Base-by-base conservation (phyloP, 257 asterid species). In the Solanum corneliomulleri region DNA sequence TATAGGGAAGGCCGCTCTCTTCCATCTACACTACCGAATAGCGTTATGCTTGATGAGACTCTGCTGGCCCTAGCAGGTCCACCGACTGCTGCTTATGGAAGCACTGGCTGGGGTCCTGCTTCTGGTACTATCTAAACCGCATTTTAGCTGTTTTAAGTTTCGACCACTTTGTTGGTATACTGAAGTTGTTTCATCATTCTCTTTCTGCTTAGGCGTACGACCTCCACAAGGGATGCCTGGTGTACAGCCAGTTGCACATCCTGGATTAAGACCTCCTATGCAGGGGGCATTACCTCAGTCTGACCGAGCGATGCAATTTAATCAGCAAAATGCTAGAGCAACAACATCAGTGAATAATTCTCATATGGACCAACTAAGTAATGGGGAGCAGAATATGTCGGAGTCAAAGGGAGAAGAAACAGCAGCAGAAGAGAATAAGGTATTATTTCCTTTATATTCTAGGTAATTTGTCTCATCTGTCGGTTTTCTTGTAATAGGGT, bases 21-120 rank as follows among this genome's bases (percentile, higher is more conserved):
- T 88, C 98, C 99, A 62, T 87, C 98, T 15, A 60, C 89, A 3
- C 95, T 97, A 56, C 99, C 99, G 77, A 88, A 93, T 86, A 97
- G 96, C 70, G 89, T 97, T 85, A 91, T 94, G 96, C 96, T 95
- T n/a, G 99, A 95, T 86, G 98, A 95, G 87, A 90, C 94, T 74
- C 92, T 97, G 69, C 62, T 94, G 87, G 89, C 98, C 88, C 86
- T 94, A 91, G 95, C 95, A 1, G 99, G 99, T 87, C 98, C 98
- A 44, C 98, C 98, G 47, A 81, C 94, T 69, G 90, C 91, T 88
- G 62, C 90, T 89, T 91, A 93, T 86, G 98, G 95, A 87, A 89
- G 87, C 88, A 80, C 89, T 84, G 98, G 95, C 70, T 94, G 98
- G 96, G 93, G 90, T 27, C 88, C 90, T 86, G 58, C 93, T 87